Conservation (phyloP, 148 eudicot species). For the Vaccinium myrtillus region DNA sequence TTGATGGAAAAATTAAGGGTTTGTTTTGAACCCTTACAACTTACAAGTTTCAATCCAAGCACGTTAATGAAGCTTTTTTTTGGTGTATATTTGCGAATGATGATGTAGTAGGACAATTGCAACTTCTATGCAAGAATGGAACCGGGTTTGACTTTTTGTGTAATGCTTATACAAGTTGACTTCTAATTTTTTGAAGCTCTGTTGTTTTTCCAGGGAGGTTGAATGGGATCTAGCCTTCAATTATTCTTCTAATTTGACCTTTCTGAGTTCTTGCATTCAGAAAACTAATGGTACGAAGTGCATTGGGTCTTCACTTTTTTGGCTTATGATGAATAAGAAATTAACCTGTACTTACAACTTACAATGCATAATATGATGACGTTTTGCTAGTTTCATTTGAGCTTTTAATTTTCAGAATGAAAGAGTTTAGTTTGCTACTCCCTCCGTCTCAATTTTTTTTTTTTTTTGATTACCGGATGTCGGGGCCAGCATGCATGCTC, state of each 20-base stretch:
- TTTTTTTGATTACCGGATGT: no score
- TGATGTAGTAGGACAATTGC: neutral
- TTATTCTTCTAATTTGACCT: conserved; percentile 46
- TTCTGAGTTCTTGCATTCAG: conserved; percentile 45
- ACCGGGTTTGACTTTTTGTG: neutral
- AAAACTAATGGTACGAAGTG: conserved; percentile 39
- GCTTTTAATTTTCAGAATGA: neutral
- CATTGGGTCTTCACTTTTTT: neutral
- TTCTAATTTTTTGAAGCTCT: neutral
- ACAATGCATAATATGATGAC: neutral
- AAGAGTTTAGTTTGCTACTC: neutral
- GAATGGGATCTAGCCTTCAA: conserved; percentile 63
- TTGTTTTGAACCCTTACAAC: no score
- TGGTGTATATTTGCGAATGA: neutral
- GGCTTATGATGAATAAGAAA: neutral
- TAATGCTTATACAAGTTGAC: neutral
- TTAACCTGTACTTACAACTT: neutral
- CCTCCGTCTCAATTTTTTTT: no score
- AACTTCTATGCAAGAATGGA: neutral
- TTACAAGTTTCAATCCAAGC: no score
- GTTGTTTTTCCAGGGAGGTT: conserved; percentile 31
- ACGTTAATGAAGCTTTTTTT: neutral
- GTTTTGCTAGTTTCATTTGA: neutral
- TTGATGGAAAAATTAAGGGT: no score
- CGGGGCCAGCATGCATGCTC: no score